Base-by-base conservation (phyloP, 371 early-diverging fungal species). In the Haplosporangium sp. region DNA sequence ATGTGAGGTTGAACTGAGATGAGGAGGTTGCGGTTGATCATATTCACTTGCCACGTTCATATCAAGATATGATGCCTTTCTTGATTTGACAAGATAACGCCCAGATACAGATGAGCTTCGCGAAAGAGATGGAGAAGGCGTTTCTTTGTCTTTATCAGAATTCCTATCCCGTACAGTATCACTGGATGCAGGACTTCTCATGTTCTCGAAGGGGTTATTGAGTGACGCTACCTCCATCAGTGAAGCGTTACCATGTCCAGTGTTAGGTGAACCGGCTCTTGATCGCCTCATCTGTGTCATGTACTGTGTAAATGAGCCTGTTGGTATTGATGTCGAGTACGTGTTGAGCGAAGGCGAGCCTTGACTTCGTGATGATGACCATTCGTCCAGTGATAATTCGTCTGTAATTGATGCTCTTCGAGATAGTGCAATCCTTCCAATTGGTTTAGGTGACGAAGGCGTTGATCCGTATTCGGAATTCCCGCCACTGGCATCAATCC, bases 271-370 rank as follows among this genome's bases (percentile, higher is more conserved):
- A 59, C 69, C 72, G 13, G 82, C 65, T 37, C 82, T 65, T 2
- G 76, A 67, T 37, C 56, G 61, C 40, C 82, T 68, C 38, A 75
- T 76, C 57, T 71, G 72, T 4, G 65, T 67, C 82, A 81, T 81
- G 57, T 65, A 81, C 39, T 81, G 82, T 9, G 76, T 58, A 39
- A 81, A 75, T 0, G 82, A 81, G n/a, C 69, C 76, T 42, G 82
- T 81, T 3, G 82, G 82, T 50, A 81, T 81, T 34, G 82, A 81
- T 9, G 82, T 81, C n/a, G 82, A 81, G 56, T 81, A 81, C 1
- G 79, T 79, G 44, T 75, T 81, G 63, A 81, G 72, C 11, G 82
- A 81, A 8, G 82, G 82, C 2, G 76, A 75, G 0, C 66, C 82
- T 17, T 61, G 74, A 35, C 72, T 68, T 47, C 82, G 59, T 2